These are phyloP conservation scores for Prunella vulgaris DNA, from an alignment of 257 asterid species.

Conservation along the genomic window DNA sequence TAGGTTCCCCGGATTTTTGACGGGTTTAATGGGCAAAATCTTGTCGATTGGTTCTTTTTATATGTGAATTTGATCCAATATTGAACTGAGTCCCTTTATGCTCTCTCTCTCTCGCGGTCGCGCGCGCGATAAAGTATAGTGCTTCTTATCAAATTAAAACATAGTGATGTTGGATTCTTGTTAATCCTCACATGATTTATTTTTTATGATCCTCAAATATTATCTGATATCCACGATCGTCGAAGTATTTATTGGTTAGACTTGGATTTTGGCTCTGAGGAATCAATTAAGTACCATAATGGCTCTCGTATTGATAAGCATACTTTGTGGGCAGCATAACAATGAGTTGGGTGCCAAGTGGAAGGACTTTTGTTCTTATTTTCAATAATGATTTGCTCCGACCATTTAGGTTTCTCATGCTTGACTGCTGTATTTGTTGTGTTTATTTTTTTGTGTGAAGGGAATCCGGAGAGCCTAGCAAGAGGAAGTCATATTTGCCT, in stretches of 20 bases:
- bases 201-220: neutral
- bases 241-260: neutral
- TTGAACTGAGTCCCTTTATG: neutral
- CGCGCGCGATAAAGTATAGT: neutral
- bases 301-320: neutral
- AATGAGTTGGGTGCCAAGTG: neutral
- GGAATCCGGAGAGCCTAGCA: constrained; percentile 98
- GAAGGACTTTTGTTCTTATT: neutral
- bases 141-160: neutral
- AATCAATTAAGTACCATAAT: neutral
- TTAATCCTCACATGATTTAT: neutral
- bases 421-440: neutral
- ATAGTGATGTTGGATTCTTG: neutral
- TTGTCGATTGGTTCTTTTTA: neutral
- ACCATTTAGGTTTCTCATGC: neutral
- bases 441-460: constrained; percentile 32
- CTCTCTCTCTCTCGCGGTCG: neutral
- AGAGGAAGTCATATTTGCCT: constrained; percentile 92
- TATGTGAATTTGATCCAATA: neutral
- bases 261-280: neutral
- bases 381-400: constrained; percentile 6
- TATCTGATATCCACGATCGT: neutral
- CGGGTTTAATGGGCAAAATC: neutral
- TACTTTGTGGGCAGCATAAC: neutral
- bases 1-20: neutral